Base-by-base conservation (phyloP, 2,329 filamentous ascomycete genomes). In the Bertia moriformis region DNA sequence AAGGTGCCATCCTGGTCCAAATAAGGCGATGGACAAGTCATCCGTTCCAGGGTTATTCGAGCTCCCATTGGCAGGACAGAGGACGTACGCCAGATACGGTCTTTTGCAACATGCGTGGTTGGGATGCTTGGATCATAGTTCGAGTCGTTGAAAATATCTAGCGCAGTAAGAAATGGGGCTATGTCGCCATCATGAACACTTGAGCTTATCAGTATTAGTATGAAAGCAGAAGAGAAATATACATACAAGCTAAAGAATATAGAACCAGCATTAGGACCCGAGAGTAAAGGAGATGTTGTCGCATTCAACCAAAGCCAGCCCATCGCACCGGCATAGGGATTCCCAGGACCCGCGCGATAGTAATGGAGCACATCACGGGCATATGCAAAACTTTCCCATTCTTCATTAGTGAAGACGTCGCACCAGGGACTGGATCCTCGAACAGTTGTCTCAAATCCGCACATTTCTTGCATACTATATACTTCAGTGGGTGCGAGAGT, bases 381-480 rank as follows among this genome's bases (percentile, higher is more conserved):
- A 46, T 76, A 76, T 45, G 72, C 71, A 43, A 74, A 75, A 38
- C 60, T 51, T 12, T 63, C 50, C 60, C 70, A 73, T 37, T 75
- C 71, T 1, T 65, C 52, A 20, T 57, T 55, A 0, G 63, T 67
- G 49, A 76, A 76, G 5, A 73, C 58, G 40, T 66, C 52, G 44
- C 71, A 76, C 71, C 71, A 76, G 4, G 60, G 59, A 49, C 68
- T 73, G 17, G 51, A 55, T 4, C 71, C 72, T 41, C 65, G 60
- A 0, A 65, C 64, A 2, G 67, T 62, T 0, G 59, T 69, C 50
- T 76, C 72, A 44, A 75, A 77, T 1, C 68, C 71, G 48, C 71
- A 76, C 57, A 74, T 65, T 45, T 75, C 69, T 49, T 75, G 71
- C 71, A 76, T 75, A 42, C 64, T 60, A 46, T 66, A 76, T 27